Percentiles rank a stretch among this genome's conserved stretches.
Conservation (phyloP, 192 early-diverging fungal species). For the Coemansia asiatica region DNA sequence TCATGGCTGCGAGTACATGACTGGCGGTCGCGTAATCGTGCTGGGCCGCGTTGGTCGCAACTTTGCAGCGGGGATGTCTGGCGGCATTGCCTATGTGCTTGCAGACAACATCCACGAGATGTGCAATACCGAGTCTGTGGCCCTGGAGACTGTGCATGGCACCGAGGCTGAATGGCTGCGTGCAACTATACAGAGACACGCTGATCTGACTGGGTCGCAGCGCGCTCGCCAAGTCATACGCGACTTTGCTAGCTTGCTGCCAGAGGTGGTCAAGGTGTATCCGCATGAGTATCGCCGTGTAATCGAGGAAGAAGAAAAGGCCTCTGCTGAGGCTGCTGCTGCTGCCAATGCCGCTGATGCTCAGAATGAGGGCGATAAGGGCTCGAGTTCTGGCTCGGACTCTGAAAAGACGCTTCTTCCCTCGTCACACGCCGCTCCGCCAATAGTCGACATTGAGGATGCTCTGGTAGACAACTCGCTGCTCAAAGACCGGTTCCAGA, state of each 20-base stretch:
- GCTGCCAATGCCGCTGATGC: slow-evolving; percentile 15
- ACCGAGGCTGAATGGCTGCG: slow-evolving; percentile 78
- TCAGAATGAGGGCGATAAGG: background rate
- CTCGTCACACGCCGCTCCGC: slow-evolving; percentile 17
- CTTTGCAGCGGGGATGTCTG: slow-evolving; percentile 99
- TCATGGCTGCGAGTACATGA: slow-evolving; percentile 99
- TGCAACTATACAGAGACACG: slow-evolving; percentile 78
- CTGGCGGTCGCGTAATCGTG: slow-evolving; percentile 90
- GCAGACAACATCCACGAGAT: slow-evolving; percentile 66
- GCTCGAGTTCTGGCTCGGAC: slow-evolving; percentile 11
- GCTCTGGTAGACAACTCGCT: slow-evolving; percentile 75
- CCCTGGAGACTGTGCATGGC: slow-evolving; percentile 72
- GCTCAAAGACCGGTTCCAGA: slow-evolving; percentile 64
- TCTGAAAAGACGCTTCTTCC: slow-evolving; percentile 38
- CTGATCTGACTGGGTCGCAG: slow-evolving; percentile 75
- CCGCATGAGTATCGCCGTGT: slow-evolving; percentile 88
- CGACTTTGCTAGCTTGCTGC: slow-evolving; percentile 68
- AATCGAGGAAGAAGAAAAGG: slow-evolving; percentile 62
- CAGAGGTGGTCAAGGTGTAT: slow-evolving; percentile 90
- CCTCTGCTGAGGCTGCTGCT: no score
- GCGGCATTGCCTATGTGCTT: slow-evolving; percentile 94
- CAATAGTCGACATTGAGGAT: slow-evolving; percentile 87
- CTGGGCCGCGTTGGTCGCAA: slow-evolving; percentile 90
- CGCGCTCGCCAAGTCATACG: slow-evolving; percentile 70
- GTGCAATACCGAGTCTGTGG: slow-evolving; percentile 92